Percentiles rank a stretch among this genome's conserved stretches.
These are phyloP conservation scores for Solanum phureja DNA, from an alignment of 257 asterid species.

Conservation along the genomic window DNA sequence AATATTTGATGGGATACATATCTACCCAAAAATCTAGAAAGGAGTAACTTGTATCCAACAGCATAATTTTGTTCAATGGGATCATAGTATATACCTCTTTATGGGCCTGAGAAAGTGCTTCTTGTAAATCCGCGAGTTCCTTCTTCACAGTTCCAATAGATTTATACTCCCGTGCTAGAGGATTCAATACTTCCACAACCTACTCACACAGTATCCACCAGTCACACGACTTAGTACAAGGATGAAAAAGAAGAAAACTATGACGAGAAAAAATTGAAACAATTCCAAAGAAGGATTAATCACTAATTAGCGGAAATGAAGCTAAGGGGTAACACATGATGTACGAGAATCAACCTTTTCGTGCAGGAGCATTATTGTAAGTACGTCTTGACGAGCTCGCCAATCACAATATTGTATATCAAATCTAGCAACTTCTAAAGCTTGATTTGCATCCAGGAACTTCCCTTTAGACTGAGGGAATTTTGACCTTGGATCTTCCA, in stretches of 20 bases:
- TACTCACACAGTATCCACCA: conserved; percentile 1
- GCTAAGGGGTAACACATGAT: not conserved
- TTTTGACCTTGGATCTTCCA: conserved; percentile 86
- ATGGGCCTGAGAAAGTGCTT: conserved; percentile 67
- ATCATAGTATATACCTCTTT: conserved; percentile 41
- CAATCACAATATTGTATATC: conserved; percentile 92
- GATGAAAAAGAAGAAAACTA: not conserved
- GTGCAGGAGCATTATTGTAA: conserved; percentile 81
- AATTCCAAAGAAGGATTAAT: not conserved
- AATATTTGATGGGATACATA: not conserved
- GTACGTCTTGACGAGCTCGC: conserved; percentile 96
- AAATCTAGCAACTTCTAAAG: conserved; percentile 80
- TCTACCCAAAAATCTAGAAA: not conserved
- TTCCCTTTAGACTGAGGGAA: conserved; percentile 67
- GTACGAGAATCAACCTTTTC: conserved; percentile 50
- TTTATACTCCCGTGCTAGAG: conserved; percentile 94
- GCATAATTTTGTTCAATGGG: not conserved
- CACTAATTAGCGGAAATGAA: not conserved
- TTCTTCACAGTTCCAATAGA: conserved; percentile 81
- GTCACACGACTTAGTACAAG: not conserved
- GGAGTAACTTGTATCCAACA: not conserved
- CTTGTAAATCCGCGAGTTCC: conserved; percentile 86
- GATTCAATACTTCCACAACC: conserved; percentile 92
- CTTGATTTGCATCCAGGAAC: conserved; percentile 67
- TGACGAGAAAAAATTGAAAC: not conserved